Percentiles rank a stretch among this genome's conserved stretches.
phyloP scores from a whole-genome alignment of 176 grass and related monocot genomes.

The Carex kokanica region DNA sequence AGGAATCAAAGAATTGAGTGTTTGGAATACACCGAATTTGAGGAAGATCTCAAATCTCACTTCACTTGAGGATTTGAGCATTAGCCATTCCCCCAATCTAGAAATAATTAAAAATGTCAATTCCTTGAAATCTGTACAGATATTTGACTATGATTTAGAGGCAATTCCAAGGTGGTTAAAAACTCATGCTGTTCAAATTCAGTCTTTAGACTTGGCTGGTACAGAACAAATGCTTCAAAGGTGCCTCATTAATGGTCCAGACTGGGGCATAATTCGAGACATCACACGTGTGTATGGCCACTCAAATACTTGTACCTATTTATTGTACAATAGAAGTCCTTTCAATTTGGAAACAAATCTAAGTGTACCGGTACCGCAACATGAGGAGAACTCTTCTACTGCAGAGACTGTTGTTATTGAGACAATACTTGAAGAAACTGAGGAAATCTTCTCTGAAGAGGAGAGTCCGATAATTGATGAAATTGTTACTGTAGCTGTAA shows the following conservation, averaged over 20 bases:
- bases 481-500: background rate
- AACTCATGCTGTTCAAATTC: slow-evolving; percentile 35
- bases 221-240: slow-evolving; percentile 34
- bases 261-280: slow-evolving; percentile 56
- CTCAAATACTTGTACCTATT: slow-evolving; percentile 41
- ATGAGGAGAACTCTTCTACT: slow-evolving; percentile 29
- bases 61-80: slow-evolving; percentile 55
- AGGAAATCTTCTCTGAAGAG: slow-evolving; percentile 7
- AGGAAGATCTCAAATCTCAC: slow-evolving; percentile 51
- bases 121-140: slow-evolving; percentile 39
- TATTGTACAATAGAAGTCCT: slow-evolving; percentile 55
- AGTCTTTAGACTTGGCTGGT: slow-evolving; percentile 44
- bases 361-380: slow-evolving; percentile 6
- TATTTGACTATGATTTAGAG: slow-evolving; percentile 58
- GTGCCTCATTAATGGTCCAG: slow-evolving; percentile 43
- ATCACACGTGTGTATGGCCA: slow-evolving; percentile 49
- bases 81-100: slow-evolving; percentile 48
- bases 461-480: slow-evolving; percentile 8
- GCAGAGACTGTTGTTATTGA: slow-evolving; percentile 21
- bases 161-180: slow-evolving; percentile 58
- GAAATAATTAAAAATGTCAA: slow-evolving; percentile 36
- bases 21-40: slow-evolving; percentile 53
- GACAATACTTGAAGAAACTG: slow-evolving; percentile 21
- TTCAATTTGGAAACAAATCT: slow-evolving; percentile 49
- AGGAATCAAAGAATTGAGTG: slow-evolving; percentile 45